Conservation (phyloP, 2,329 filamentous ascomycete species). For the Diaporthe batatas region DNA sequence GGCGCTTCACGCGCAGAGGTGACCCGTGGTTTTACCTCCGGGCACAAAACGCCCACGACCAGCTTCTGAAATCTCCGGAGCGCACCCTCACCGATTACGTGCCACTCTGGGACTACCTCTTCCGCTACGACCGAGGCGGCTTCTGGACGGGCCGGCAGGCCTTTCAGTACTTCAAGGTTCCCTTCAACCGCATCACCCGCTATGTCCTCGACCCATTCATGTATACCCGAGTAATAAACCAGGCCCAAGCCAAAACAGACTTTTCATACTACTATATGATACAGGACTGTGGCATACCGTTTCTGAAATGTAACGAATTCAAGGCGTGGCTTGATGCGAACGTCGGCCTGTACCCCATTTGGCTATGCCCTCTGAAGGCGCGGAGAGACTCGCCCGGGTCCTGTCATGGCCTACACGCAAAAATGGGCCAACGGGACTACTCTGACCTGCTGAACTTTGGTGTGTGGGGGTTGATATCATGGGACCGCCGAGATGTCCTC, state of each 20-base stretch:
- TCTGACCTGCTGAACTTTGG: constrained; percentile 69
- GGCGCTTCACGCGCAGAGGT: constrained; percentile 66
- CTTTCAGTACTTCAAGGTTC: constrained; percentile 73
- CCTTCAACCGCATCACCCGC: constrained; percentile 75
- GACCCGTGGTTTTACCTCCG: constrained; percentile 85
- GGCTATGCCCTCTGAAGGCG: constrained; percentile 67
- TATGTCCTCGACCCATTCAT: constrained; percentile 72
- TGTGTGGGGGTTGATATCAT: constrained; percentile 68
- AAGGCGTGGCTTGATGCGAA: constrained; percentile 61
- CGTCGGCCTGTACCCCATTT: constrained; percentile 65
- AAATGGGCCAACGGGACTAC: constrained; percentile 47
- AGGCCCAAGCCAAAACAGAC: constrained; percentile 33
- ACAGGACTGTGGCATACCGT: constrained; percentile 72
- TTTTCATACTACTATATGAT: constrained; percentile 70
- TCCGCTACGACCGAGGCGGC: constrained; percentile 77
- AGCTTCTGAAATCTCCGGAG: constrained; percentile 44
- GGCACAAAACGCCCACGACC: constrained; percentile 60
- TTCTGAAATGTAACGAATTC: constrained; percentile 58
- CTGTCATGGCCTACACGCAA: constrained; percentile 61
- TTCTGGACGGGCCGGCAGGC: constrained; percentile 77
- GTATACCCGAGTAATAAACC: constrained; percentile 70
- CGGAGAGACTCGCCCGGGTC: constrained; percentile 57
- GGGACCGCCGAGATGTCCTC: constrained; percentile 61
- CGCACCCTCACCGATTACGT: constrained; percentile 57
- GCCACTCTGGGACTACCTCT: constrained; percentile 75